Evolutionary conservation across 495 filamentous ascomycete species (phyloP).

Genomic region (Amorphotheca resinae): DNA sequence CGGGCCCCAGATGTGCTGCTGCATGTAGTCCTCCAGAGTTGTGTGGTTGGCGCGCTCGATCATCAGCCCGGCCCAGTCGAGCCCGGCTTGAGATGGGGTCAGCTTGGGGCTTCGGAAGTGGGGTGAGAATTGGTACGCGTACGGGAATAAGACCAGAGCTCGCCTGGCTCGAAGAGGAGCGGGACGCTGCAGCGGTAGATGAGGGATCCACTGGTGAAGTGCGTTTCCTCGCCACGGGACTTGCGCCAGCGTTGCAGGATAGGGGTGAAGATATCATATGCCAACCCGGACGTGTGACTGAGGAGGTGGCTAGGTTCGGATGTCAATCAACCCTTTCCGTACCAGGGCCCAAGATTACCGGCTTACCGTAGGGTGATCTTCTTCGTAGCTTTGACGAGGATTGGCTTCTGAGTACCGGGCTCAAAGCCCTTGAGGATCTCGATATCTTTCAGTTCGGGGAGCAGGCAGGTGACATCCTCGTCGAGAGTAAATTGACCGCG

Average conservation of each 20-base stretch:
- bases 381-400: slow-evolving; percentile 21
- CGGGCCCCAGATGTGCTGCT: slow-evolving; percentile 42
- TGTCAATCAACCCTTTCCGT: neutral
- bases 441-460: slow-evolving; percentile 22
- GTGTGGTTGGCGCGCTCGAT: slow-evolving; percentile 36
- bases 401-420: slow-evolving; percentile 22
- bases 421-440: slow-evolving; percentile 17
- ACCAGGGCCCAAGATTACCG: too few species aligned
- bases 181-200: slow-evolving; percentile 16
- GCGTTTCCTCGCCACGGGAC: neutral
- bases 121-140: too few species aligned
- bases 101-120: too few species aligned
- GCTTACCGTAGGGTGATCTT: slow-evolving; percentile 10
- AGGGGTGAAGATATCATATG: slow-evolving; percentile 2
- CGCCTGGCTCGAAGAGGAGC: slow-evolving; percentile 35
- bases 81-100: slow-evolving; percentile 7
- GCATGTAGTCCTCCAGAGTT: slow-evolving; percentile 41
- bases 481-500: slow-evolving; percentile 30
- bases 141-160: slow-evolving; percentile 32
- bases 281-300: slow-evolving; percentile 7
- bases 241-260: neutral
- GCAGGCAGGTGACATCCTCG: slow-evolving; percentile 11
- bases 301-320: slow-evolving; percentile 5
- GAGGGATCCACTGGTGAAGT: slow-evolving; percentile 6
- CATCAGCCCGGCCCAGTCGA: slow-evolving; percentile 39